phyloP scores from a whole-genome alignment of 2,329 filamentous ascomycete species.

The Exophiala calicioides region DNA sequence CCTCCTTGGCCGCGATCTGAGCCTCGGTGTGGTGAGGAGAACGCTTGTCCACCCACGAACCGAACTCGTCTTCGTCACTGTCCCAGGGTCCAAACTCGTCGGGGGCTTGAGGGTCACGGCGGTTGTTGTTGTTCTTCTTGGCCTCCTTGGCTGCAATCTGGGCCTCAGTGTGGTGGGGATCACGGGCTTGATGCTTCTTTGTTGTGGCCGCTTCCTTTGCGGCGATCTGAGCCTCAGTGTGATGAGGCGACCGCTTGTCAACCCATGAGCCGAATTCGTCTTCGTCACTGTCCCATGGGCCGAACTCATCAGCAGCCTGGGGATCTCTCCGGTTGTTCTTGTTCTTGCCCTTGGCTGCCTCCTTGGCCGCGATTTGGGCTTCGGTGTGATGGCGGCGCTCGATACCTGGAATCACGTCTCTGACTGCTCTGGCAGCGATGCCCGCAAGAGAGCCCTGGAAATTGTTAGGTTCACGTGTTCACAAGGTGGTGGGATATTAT shows the following conservation, averaged over 20 bases:
- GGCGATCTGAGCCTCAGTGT: slow-evolving; percentile 17
- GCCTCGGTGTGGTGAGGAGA: slow-evolving; percentile 14
- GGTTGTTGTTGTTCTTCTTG: slow-evolving; percentile 5
- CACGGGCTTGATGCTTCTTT: slow-evolving; percentile 5
- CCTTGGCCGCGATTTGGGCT: slow-evolving; percentile 6
- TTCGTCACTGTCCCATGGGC: slow-evolving; percentile 13
- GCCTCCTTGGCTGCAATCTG: slow-evolving; percentile 13
- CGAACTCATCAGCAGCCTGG: slow-evolving; percentile 15
- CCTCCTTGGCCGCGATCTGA: slow-evolving; percentile 14
- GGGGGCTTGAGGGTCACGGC: not conserved
- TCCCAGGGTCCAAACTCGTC: slow-evolving; percentile 13
- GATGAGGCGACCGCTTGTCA: slow-evolving; percentile 13
- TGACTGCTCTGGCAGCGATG: slow-evolving; percentile 11
- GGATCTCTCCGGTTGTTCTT: not conserved
- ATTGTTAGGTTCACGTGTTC: not conserved
- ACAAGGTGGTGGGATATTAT: not conserved
- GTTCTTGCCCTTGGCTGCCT: slow-evolving; percentile 7
- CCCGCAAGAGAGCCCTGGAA: slow-evolving; percentile 9
- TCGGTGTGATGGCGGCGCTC: slow-evolving; percentile 13
- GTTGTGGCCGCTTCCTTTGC: slow-evolving; percentile 7
- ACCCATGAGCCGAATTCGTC: slow-evolving; percentile 18
- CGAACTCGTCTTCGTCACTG: slow-evolving; percentile 10
- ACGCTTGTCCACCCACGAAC: slow-evolving; percentile 11
- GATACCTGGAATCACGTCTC: slow-evolving; percentile 7
- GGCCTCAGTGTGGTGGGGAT: slow-evolving; percentile 11